Conservation (phyloP, 2,329 filamentous ascomycete species). For the Aspergillus flavus region DNA sequence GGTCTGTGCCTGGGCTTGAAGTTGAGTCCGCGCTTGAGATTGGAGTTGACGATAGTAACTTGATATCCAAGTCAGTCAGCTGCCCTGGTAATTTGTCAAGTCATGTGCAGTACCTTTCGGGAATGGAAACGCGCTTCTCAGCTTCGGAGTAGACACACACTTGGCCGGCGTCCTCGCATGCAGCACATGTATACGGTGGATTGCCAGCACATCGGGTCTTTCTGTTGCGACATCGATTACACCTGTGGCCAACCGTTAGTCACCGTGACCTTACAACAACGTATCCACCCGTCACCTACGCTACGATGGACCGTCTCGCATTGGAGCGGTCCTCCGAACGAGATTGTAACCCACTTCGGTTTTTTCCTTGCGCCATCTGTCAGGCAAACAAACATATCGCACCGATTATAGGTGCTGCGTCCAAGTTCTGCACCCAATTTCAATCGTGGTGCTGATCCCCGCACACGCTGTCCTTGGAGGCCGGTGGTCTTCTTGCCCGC, state of each 20-base stretch:
- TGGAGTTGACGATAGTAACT: slow-evolving; percentile 39
- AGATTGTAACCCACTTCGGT: slow-evolving; percentile 12
- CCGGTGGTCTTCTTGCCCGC: neutral
- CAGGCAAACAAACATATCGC: slow-evolving; percentile 10
- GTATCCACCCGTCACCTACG: slow-evolving; percentile 21
- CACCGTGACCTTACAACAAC: neutral
- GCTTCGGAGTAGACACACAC: slow-evolving; percentile 40
- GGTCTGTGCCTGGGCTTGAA: slow-evolving; percentile 19
- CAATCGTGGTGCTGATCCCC: neutral
- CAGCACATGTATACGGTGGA: slow-evolving; percentile 38
- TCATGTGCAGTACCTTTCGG: slow-evolving; percentile 33
- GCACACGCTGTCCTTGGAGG: neutral
- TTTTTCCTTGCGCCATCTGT: slow-evolving; percentile 16
- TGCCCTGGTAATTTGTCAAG: neutral
- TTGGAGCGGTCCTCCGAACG: slow-evolving; percentile 24
- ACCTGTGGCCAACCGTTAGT: slow-evolving; percentile 22
- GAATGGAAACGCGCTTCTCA: slow-evolving; percentile 39
- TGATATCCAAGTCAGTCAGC: slow-evolving; percentile 7
- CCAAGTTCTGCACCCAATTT: neutral
- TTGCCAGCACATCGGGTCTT: slow-evolving; percentile 41
- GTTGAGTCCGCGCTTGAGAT: slow-evolving; percentile 27
- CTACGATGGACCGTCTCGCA: slow-evolving; percentile 30
- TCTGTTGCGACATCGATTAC: slow-evolving; percentile 40
- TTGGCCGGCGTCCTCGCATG: slow-evolving; percentile 35
- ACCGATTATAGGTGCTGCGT: neutral